Base-by-base conservation (phyloP, 2,329 filamentous ascomycete genomes). In the Epichloe sylvatica region DNA sequence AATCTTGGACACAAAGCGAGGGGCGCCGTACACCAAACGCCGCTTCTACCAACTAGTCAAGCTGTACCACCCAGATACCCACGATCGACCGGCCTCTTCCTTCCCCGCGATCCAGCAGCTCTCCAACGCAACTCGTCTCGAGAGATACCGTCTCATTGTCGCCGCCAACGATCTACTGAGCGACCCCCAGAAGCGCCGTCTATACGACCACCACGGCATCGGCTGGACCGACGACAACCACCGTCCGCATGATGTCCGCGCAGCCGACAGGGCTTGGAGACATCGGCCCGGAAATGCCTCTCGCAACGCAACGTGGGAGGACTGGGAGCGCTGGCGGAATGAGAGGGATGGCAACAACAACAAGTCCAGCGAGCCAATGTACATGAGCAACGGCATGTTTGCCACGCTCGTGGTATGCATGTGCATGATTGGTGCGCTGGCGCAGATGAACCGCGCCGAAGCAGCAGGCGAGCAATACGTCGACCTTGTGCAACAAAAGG, bases 261-360 rank as follows among this genome's bases (percentile, higher is more conserved):
- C 64, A 19, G 64, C 67, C 15, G 70, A 78, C 53, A 64, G 61
- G 23, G 60, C 65, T 4, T 81, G 77, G 77, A 70, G 75, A 36
- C 58, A 68, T 13, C 62, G 63, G 35, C 69, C 71, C 0, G 71
- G 70, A 23, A 75, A 67, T 49, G 64, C 77, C 12, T 74, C 74
- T 46, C 67, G 69, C 57, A 97, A 97, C 64, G 92, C 88, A 1
- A 97, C 92, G 0, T 98, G 92, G 92, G 92, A 98, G 64, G 92
- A 98, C 64, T 96, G 90, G 90, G 87, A 95, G 69, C 75, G 75
- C 42, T 94, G 84, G 82, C 77, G 86, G 57, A 72, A 79, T 35
- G 64, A 73, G 64, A 62, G 71, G 60, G 64, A 72, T 45, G 70
- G 72, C 57, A 60, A 64, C 23, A 64, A 64, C 60, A 64, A 64